A percentile compares a stretch with the other conserved stretches of the same genome.
Evolutionary conservation across 768 basidiomycete genomes (phyloP).

Genomic region (Calocybe cyanea): DNA sequence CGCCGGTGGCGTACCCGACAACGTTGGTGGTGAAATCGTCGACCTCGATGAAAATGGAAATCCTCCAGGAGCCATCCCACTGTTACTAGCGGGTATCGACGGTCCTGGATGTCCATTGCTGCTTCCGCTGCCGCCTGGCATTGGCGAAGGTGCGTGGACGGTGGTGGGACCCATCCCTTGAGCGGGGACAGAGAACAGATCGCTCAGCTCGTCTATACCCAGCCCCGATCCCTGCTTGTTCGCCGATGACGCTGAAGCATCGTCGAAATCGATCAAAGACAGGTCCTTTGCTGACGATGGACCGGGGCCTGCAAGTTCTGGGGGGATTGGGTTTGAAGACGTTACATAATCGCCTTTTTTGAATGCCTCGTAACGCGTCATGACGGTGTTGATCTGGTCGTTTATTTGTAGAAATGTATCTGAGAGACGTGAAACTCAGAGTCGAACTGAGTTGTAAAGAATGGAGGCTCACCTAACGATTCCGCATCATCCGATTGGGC

Average conservation of each 20-base stretch:
- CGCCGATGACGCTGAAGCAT: slow-evolving; percentile 23
- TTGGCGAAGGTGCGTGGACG: slow-evolving; percentile 22
- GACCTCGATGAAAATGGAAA: slow-evolving; percentile 15
- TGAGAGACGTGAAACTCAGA: slow-evolving; percentile 22
- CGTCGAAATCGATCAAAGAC: slow-evolving; percentile 81
- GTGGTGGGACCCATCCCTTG: slow-evolving; percentile 6
- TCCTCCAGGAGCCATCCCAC: slow-evolving; percentile 10
- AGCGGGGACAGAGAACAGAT: slow-evolving; percentile 45
- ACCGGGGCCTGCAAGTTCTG: slow-evolving; percentile 49
- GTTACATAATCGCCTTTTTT: slow-evolving; percentile 83
- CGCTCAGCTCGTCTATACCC: slow-evolving; percentile 53
- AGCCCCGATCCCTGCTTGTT: slow-evolving; percentile 18
- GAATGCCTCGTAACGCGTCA: slow-evolving; percentile 89
- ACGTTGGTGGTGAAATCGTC: slow-evolving; percentile 19
- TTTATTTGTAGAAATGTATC: slow-evolving; percentile 95
- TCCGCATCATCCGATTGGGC: slow-evolving; percentile 87
- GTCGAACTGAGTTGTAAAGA: slow-evolving; percentile 1
- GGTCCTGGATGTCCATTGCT: slow-evolving; percentile 2
- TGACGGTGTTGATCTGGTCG: slow-evolving; percentile 93
- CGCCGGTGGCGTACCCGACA: slow-evolving; percentile 33
- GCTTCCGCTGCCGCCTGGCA: background rate
- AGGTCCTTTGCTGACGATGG: slow-evolving; percentile 28
- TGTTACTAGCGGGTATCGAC: background rate
- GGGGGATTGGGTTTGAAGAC: slow-evolving; percentile 65
- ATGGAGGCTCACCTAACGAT: slow-evolving; percentile 63